Conservation (phyloP, 169 alveolate species). For the Plasmodium vivax region DNA sequence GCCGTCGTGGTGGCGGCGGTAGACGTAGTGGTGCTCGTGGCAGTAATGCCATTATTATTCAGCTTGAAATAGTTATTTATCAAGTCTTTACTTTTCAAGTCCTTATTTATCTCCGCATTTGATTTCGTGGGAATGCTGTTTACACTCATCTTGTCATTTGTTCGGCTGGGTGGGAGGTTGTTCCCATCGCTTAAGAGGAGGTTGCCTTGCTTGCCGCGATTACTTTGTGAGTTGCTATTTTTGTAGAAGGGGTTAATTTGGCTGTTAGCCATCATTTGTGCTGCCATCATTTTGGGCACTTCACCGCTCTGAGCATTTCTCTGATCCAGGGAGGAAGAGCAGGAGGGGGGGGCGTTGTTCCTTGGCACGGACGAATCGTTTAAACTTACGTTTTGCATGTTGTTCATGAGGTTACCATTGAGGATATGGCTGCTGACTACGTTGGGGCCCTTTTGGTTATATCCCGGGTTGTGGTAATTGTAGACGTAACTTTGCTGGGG, state of each 20-base stretch:
- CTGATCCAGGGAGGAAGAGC: conserved; percentile 13
- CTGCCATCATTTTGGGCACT: background rate
- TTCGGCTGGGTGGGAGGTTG: background rate
- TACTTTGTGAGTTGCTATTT: background rate
- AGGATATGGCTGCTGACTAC: background rate
- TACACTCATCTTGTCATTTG: background rate
- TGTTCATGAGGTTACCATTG: conserved; percentile 2
- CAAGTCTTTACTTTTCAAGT: conserved; percentile 24
- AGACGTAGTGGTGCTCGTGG: conserved; percentile 25
- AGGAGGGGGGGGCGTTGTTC: background rate
- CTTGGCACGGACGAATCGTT: background rate
- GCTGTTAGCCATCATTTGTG: background rate
- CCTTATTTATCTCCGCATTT: conserved; percentile 22
- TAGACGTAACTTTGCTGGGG: conserved; percentile 17
- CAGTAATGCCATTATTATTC: conserved; percentile 30
- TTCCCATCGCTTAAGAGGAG: conserved; percentile 8
- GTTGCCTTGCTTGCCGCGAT: conserved; percentile 11
- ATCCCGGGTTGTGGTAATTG: conserved; percentile 8
- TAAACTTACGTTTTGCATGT: background rate
- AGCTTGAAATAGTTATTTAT: conserved; percentile 29
- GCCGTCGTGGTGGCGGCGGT: conserved; percentile 26
- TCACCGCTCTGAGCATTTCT: conserved; percentile 10
- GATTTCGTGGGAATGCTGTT: background rate
- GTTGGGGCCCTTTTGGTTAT: background rate
- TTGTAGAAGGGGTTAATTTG: background rate